These are phyloP conservation scores for Raddia guianensis DNA, from an alignment of 176 grass and related monocot genomes.

Conservation along the genomic window DNA sequence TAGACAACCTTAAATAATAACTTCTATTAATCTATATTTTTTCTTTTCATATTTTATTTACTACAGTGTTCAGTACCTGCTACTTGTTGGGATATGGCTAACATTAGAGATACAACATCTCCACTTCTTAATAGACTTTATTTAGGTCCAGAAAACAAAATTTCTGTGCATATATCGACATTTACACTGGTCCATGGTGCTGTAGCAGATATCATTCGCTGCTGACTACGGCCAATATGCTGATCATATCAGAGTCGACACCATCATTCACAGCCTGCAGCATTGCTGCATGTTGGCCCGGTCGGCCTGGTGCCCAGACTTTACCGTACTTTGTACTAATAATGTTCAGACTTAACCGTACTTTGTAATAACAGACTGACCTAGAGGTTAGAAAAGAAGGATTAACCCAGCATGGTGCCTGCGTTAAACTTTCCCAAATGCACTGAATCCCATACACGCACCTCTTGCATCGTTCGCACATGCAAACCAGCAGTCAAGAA, in stretches of 20 bases:
- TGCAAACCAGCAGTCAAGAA: conserved; percentile 33
- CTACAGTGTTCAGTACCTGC: no score
- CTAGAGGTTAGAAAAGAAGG: conserved; percentile 29
- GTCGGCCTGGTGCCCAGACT: conserved; percentile 57
- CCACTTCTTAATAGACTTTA: neutral
- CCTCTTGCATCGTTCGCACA: conserved; percentile 13
- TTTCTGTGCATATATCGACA: neutral
- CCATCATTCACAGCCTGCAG: conserved; percentile 61
- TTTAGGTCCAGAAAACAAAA: neutral
- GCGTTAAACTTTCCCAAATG: conserved; percentile 50
- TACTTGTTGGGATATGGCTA: no score
- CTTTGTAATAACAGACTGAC: neutral
- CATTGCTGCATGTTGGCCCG: conserved; percentile 46
- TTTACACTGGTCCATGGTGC: conserved; percentile 7
- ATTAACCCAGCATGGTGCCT: conserved; percentile 28
- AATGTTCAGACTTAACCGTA: conserved; percentile 37
- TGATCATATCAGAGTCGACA: conserved; percentile 59
- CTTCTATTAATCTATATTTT: no score
- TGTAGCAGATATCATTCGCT: conserved; percentile 49
- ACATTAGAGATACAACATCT: neutral
- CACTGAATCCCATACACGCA: conserved; percentile 57
- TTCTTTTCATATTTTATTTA: neutral
- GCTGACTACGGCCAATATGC: conserved; percentile 60
- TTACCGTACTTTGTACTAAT: conserved; percentile 45
- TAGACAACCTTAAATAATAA: neutral